A percentile compares a stretch with the other conserved stretches of the same genome.
These are phyloP conservation scores for Cutaneotrichosporon sp. DNA, from an alignment of 1,284 basidiomycete species.

Conservation along the genomic window DNA sequence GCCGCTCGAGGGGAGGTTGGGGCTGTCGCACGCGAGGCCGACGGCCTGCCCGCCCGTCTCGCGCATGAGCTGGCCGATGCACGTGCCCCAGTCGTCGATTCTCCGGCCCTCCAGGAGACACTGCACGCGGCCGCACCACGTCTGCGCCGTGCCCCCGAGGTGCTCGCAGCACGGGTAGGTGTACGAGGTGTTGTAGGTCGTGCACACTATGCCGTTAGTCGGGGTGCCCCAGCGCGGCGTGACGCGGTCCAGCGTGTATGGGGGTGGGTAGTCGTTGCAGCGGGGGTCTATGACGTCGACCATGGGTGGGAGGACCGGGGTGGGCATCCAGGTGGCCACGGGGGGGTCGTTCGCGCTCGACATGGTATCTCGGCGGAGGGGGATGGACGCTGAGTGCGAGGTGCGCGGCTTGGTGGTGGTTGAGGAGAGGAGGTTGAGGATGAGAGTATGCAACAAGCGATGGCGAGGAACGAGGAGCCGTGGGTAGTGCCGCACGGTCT, in stretches of 20 bases:
- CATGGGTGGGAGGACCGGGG: neutral
- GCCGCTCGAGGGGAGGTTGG: neutral
- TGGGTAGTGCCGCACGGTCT: too few species aligned
- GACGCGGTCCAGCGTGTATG: neutral
- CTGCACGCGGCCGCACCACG: neutral
- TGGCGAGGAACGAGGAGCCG: too few species aligned
- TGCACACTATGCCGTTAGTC: neutral
- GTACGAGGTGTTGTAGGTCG: neutral
- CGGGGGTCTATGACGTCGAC: neutral
- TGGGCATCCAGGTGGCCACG: neutral
- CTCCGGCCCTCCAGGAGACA: neutral
- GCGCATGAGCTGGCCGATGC: neutral
- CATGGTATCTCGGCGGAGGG: too few species aligned
- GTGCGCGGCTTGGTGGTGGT: too few species aligned
- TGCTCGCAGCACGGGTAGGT: neutral
- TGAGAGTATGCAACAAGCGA: too few species aligned
- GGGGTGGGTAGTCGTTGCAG: neutral
- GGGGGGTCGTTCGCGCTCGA: neutral
- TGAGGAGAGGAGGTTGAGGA: too few species aligned
- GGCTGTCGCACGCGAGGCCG: neutral
- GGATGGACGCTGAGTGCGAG: too few species aligned
- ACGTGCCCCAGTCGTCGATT: neutral
- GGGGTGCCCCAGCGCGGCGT: neutral
- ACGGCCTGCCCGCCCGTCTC: neutral
- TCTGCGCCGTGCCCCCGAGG: neutral